phyloP scores from a whole-genome alignment of 805 yeast species.

The Candida rishiriensis region DNA sequence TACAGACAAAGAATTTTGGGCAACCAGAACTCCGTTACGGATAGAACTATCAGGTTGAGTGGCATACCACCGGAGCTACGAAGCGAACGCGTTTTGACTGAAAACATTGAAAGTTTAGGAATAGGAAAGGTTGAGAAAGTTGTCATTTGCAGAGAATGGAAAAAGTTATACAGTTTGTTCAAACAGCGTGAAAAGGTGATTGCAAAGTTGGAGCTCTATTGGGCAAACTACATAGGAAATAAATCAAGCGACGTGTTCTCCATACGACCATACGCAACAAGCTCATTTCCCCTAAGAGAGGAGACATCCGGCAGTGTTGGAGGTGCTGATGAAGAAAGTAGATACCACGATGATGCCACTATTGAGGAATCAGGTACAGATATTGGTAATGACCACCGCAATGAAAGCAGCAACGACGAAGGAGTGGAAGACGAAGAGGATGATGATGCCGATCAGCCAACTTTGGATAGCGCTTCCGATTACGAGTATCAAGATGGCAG shows the following conservation, averaged over 20 bases:
- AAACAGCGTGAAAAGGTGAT: constrained; percentile 52
- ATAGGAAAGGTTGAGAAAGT: constrained; percentile 77
- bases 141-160: constrained; percentile 87
- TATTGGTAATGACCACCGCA: neutral
- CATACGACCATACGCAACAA: constrained; percentile 23
- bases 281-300: constrained; percentile 21
- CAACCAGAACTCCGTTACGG: constrained; percentile 82
- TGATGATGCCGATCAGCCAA: neutral
- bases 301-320: constrained; percentile 3
- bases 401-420: too few relatives aligned
- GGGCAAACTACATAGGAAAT: constrained; percentile 65
- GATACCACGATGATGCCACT: constrained; percentile 18
- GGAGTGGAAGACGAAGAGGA: neutral
- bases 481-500: constrained; percentile 19
- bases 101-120: constrained; percentile 71
- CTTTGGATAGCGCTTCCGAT: constrained; percentile 15
- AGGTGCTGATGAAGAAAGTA: constrained; percentile 1
- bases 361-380: neutral
- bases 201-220: constrained; percentile 56
- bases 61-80: constrained; percentile 86
- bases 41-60: constrained; percentile 79
- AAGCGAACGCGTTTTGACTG: constrained; percentile 61
- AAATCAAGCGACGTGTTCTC: constrained; percentile 17
- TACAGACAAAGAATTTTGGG: constrained; percentile 83
- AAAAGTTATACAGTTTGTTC: constrained; percentile 60